phyloP scores from a whole-genome alignment of 371 early-diverging fungal genomes.

The Haplosporangium sp. region DNA sequence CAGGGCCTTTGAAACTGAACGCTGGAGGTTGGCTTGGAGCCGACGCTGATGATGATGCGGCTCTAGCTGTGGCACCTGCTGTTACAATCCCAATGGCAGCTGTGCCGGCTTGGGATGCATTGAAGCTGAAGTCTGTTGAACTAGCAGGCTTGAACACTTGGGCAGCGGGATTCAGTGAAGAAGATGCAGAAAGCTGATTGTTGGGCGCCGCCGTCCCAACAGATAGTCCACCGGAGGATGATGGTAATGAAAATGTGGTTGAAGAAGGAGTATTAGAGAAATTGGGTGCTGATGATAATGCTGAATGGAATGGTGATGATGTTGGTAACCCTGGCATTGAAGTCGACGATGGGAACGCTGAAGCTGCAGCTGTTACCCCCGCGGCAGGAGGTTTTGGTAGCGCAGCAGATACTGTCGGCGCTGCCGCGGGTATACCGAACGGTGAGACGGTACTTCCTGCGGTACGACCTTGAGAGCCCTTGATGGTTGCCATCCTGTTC shows the following conservation, averaged over 20 bases:
- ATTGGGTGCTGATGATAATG: not conserved
- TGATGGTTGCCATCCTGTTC: not conserved
- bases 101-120: not conserved
- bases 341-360: not conserved
- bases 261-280: not conserved
- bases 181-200: not conserved
- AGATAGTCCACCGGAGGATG: not conserved
- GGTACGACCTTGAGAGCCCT: not conserved
- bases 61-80: not conserved
- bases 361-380: not conserved
- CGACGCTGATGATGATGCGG: not conserved
- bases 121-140: conserved; percentile 4
- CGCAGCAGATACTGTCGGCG: not conserved
- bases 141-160: not conserved
- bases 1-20: conserved; percentile 14
- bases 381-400: too few relatives aligned
- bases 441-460: not conserved
- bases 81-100: not conserved
- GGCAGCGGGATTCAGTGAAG: conserved; percentile 9
- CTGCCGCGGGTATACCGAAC: not conserved
- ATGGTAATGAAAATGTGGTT: not conserved
- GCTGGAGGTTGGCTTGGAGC: conserved; percentile 1
- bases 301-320: not conserved
- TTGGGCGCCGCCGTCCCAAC: too few relatives aligned
- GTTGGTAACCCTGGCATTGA: not conserved